Base-by-base conservation (phyloP, 768 basidiomycete species). In the Trametes villosa region DNA sequence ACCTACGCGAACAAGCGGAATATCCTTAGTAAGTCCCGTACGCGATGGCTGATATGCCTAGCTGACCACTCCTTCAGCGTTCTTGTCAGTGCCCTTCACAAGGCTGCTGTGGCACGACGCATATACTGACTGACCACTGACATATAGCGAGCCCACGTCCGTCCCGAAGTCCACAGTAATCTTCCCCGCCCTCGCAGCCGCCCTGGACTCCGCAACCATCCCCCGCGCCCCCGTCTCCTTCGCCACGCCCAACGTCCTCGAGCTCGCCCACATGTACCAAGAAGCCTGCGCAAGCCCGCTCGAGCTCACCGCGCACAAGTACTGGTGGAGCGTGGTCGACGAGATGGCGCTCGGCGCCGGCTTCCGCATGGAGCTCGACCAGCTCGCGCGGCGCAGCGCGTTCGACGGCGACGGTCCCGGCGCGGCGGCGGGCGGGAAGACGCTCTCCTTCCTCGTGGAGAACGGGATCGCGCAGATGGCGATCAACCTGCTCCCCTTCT, bases 101-200 rank as follows among this genome's bases (percentile, higher is more conserved):
- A n/a, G 27, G 27, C 9, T 17, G 13, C 4, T 17, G 13, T 31
- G 27, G 17, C 11, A 4, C 5, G 13, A 9, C 18, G 18, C 29
- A 1, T 22, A 24, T 17, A 38, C 12, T 51, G 50, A 51, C 30
- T 36, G 9, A 11, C 15, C n/a, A 20, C 34, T 22, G 45, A 44
- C 33, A n/a, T 31, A 22, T 63, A 92, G 91, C 72, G 97, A 99
- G 74, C 96, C 97, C 1, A 98, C 97, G 1, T 97, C 95, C 0
- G 80, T 89, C n/a, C 75, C 81, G 45, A 98, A 98, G 76, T 87
- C 91, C 0, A 77, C 79, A 1, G 76, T 80, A 2, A 86, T 98
- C 59, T 70, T 97, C 6, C 81, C 86, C 0, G 86, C 91, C 0
- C 73, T 91, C 50, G 70, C 75, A 4, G 73, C 79, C 15, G 76